Conservation (phyloP, 352 stramenopile genomes). For the Phytophthora megakarya region DNA sequence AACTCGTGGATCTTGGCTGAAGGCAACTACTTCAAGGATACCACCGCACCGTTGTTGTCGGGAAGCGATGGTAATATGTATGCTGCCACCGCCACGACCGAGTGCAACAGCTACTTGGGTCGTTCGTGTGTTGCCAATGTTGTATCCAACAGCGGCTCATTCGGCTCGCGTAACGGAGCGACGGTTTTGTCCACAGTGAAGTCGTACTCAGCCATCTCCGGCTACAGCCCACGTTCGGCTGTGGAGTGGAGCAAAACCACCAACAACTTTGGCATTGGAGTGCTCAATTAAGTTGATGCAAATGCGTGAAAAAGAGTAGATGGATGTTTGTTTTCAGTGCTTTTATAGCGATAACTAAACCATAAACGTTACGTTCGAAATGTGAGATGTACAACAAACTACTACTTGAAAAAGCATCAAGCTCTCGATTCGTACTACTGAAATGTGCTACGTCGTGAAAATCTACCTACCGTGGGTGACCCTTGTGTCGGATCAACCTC, state of each 20-base stretch:
- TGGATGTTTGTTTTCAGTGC: slow-evolving; percentile 12
- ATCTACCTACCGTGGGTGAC: too few species aligned
- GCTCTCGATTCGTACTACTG: too few species aligned
- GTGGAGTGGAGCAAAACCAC: slow-evolving; percentile 25
- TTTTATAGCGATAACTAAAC: slow-evolving; percentile 1
- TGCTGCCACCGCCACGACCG: slow-evolving; percentile 7
- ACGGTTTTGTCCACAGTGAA: slow-evolving; percentile 22
- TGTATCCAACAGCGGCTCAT: slow-evolving; percentile 28
- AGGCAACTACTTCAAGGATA: slow-evolving; percentile 58
- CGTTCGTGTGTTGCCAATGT: slow-evolving; percentile 36
- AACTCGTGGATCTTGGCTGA: slow-evolving; percentile 43
- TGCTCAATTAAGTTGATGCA: slow-evolving; percentile 16
- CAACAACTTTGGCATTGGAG: slow-evolving; percentile 33
- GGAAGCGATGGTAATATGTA: slow-evolving; percentile 23
- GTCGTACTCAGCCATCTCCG: slow-evolving; percentile 16
- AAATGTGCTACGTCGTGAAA: too few species aligned
- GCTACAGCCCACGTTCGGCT: slow-evolving; percentile 18
- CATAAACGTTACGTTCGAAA: background rate
- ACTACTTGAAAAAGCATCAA: too few species aligned
- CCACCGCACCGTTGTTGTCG: slow-evolving; percentile 14
- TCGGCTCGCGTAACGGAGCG: slow-evolving; percentile 17
- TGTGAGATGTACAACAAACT: too few species aligned
- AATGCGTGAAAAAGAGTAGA: background rate
- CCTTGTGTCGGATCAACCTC: slow-evolving; percentile 1
- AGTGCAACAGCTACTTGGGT: slow-evolving; percentile 32